Evolutionary conservation across 208 protist species (phyloP), one percentile per base, ranked within the genome.

Genomic region (Leishmania tarentolae): DNA sequence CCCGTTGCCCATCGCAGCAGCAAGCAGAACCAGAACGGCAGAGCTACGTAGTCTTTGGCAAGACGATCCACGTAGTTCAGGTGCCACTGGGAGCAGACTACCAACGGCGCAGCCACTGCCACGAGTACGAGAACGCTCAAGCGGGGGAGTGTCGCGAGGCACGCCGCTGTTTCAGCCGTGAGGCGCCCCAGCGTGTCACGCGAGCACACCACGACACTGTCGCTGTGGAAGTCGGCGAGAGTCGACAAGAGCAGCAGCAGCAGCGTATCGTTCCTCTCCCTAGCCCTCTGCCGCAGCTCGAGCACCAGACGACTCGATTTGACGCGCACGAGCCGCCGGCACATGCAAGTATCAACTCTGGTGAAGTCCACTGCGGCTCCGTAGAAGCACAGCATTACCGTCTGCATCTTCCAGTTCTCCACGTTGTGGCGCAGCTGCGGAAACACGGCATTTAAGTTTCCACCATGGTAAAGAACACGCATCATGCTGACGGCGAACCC

Each of bases 21-120:
- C 31, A 79, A 70, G 50, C 53, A 79, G n/a, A 83, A 75, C 80
- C 74, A 83, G 37, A 83, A 42, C 50, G 80, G 80, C 13, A 83
- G 65, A 3, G 66, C 47, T 15, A 83, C 37, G 75, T 83, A 83
- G 74, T 83, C 80, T 7, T 74, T 73, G 7, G 80, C 69, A 56
- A 83, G 0, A 24, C 19, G 74, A 47, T 59, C 72, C 13, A 80
- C 75, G 17, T 71, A 68, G 69, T 84, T 65, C 35, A 84, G 52
- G 46, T 76, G 81, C 81, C 63, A 80, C 53, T 63, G 52, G 6
- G 75, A 84, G 68, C 66, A 84, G 44, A 84, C 65, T 19, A 44
- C 56, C n/a, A 84, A 46, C 24, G 81, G 81, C 1, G 21, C 69
- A 3, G 68, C 31, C 7, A 73, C n/a, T 6, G 35, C 37, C 37